Base-by-base conservation (phyloP, 305 asterid genomes). In the Fraxinus angustifolia region DNA sequence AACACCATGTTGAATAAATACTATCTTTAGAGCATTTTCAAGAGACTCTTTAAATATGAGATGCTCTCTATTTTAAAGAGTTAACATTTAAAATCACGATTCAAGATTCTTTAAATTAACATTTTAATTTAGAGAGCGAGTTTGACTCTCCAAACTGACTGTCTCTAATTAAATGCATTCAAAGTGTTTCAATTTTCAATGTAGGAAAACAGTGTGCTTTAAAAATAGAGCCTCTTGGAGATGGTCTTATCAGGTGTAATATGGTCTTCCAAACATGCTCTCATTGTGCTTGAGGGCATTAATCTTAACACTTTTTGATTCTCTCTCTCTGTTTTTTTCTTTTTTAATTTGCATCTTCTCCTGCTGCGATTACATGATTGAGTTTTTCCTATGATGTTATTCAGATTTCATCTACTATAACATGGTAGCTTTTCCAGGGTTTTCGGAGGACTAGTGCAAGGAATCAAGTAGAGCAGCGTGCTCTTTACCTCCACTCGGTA, bases 401-500 rank as follows among this genome's bases (percentile, higher is more conserved):
- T 77, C 56, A 81, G 53, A 80, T 73, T 80, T 35, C 65, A 19
- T 76, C 80, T 34, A 76, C 74, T 82, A 21, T 79, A 82, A 79
- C 78, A 23, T 81, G 80, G 73, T 83, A 76, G 40, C 79, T 81
- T 85, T 82, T 86, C 82, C 91, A 93, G 97, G 97, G 95, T 82
- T 93, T 93, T 84, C 90, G 89, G 71, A 90, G 93, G 81, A 85
- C 87, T 68, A 86, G 78, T 71, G 76, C 79, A 70, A 88, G 83
- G 80, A 88, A 83, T 65, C 92, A 88, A 81, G 81, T 91, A 71
- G 97, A 90, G 89, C 95, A 92, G 73, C 97, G 92, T 40, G 87
- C 97, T 53, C 89, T 92, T 82, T 93, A 93, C 89, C 97, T 93
- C 80, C 91, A 93, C 83, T 91, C 97, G 36, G 97, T 92, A 85